Evolutionary conservation across 768 basidiomycete species (phyloP).

Genomic region (Psilocybe sp.): DNA sequence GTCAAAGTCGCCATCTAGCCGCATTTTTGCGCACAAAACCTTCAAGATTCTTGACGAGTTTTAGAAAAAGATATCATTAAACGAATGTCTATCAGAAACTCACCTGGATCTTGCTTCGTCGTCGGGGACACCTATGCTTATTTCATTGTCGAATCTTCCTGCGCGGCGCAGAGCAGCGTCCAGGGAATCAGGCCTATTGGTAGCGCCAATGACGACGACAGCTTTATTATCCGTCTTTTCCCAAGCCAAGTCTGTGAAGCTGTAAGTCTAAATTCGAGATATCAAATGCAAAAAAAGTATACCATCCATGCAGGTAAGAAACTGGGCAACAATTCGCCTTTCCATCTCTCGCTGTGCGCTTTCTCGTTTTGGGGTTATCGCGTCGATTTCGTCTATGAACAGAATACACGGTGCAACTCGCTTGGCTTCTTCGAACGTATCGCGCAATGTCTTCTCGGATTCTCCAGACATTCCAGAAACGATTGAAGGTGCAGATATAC

Average conservation of each 20-base stretch:
- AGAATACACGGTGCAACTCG: constrained; percentile 88
- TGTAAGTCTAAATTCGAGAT: background rate
- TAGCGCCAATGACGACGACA: constrained; percentile 93
- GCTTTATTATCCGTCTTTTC: constrained; percentile 91
- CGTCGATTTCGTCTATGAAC: constrained; percentile 98
- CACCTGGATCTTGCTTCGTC: constrained; percentile 88
- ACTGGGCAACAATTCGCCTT: constrained; percentile 93
- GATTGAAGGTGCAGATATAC: constrained; percentile 90
- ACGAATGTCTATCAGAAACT: constrained; percentile 21
- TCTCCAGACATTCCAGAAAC: constrained; percentile 99
- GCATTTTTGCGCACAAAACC: constrained; percentile 80
- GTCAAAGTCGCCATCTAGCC: constrained; percentile 86
- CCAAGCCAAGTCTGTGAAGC: constrained; percentile 80
- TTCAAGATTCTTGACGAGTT: constrained; percentile 71
- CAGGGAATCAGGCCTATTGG: constrained; percentile 92
- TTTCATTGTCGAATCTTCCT: constrained; percentile 96
- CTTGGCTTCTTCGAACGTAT: constrained; percentile 98
- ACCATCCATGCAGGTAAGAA: constrained; percentile 99
- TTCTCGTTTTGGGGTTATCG: constrained; percentile 96
- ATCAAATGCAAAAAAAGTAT: constrained; percentile 14
- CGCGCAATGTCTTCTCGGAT: constrained; percentile 92
- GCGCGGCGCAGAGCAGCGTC: constrained; percentile 92
- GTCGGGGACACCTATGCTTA: constrained; percentile 96
- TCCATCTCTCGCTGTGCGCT: constrained; percentile 99
- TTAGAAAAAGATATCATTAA: background rate